Evolutionary conservation across 2,329 filamentous ascomycete genomes (phyloP), one percentile per base, ranked within the genome.

Genomic region (Aspergillus spinulosporus): DNA sequence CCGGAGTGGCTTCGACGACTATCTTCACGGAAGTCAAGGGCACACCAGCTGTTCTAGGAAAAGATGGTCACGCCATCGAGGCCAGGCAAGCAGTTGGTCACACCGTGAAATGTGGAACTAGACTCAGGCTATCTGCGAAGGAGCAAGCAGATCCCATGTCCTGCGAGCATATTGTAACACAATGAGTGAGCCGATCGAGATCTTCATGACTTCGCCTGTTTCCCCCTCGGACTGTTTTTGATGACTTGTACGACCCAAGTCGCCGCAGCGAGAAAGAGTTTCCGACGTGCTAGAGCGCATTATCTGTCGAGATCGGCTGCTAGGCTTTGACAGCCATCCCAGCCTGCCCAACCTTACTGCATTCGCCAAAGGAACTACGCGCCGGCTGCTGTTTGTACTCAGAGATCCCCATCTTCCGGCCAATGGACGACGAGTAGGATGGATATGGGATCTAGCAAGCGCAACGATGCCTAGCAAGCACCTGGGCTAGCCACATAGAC

Each of bases 361-460:
- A 9, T 45, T 29, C n/a, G 21, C n/a, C 37, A 40, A 40, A 26
- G 12, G 29, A 4, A 26, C 29, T 9, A 12, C 12, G 14, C 11
- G 42, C 26, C n/a, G 42, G 42, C 42, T 15, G 7, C 21, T 12
- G 7, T 9, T 44, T 12, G 11, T 21, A 78, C 21, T 21, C 21
- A 21, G 21, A 21, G 21, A 21, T 21, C 21, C 21, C 21, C 21
- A 21, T 21, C 21, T 21, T 21, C 21, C 21, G 14, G 12, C 39
- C 39, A 14, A 21, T 21, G 39, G 39, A 42, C n/a, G 39, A 42
- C 9, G 39, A 42, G 15, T 42, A 42, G 7, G 15, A 78, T 46
- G 78, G 77, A n/a, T 81, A 76, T 61, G 67, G 68, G 21, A 78
- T 82, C 21, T 80, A 2, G 68, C 72, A 1, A 78, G 74, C 2